These are phyloP conservation scores for Sporothrix humicola DNA, from an alignment of 2,329 filamentous ascomycete genomes.

Conservation along the genomic window DNA sequence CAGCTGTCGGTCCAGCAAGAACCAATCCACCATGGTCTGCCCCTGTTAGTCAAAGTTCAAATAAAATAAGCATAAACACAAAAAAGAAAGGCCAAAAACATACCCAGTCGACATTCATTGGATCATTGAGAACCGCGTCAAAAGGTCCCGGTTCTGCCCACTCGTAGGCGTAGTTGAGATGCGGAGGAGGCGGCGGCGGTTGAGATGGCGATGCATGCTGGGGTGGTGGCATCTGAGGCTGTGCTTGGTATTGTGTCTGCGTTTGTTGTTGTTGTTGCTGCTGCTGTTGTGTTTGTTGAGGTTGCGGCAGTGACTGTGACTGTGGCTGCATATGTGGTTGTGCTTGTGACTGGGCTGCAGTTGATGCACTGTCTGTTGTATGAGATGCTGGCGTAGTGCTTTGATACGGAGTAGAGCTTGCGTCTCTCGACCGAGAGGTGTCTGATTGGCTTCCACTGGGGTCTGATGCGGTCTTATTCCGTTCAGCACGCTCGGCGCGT, in stretches of 20 bases:
- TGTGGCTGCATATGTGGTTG: background rate
- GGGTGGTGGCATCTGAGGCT: no score
- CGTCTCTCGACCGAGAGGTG: background rate
- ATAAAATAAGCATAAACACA: background rate
- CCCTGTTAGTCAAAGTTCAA: background rate
- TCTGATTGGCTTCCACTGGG: constrained; percentile 10
- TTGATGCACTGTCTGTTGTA: constrained; percentile 1
- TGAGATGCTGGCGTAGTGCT: constrained; percentile 4
- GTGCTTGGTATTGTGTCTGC: no score
- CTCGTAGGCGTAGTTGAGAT: constrained; percentile 33
- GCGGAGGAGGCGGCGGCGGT: background rate
- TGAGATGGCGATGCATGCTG: background rate
- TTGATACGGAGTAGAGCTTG: constrained; percentile 6
- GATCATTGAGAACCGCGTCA: constrained; percentile 35
- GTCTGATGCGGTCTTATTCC: background rate
- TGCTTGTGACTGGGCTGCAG: background rate
- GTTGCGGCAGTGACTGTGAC: background rate
- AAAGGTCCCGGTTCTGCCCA: constrained; percentile 36
- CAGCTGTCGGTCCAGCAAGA: constrained; percentile 34
- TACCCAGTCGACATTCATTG: constrained; percentile 38
- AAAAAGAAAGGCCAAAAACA: background rate
- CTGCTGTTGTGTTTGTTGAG: no score
- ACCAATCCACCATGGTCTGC: constrained; percentile 38
- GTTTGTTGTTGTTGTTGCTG: background rate
- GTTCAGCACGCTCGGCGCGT: background rate